phyloP scores from a whole-genome alignment of 2,329 filamentous ascomycete species.

The Macrophomina phaseolina region DNA sequence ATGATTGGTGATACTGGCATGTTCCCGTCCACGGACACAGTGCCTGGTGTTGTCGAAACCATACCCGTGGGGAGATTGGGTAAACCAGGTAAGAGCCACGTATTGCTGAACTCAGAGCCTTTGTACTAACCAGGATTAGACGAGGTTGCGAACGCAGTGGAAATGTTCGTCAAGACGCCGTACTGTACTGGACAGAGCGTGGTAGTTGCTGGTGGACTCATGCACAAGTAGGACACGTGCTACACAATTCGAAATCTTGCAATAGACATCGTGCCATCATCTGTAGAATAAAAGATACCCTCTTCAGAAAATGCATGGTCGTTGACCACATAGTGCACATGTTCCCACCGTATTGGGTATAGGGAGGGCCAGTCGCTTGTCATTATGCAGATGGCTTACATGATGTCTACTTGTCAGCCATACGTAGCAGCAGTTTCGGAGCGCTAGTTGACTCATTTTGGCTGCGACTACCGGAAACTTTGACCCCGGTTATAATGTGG shows the following conservation, averaged over 20 bases:
- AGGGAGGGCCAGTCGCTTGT: neutral
- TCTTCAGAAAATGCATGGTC: neutral
- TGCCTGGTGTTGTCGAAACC: constrained; percentile 33
- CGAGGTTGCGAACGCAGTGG: constrained; percentile 35
- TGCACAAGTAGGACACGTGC: constrained; percentile 32
- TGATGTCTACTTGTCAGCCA: neutral
- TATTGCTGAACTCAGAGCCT: neutral
- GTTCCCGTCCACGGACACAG: constrained; percentile 32
- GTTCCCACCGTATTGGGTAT: no score
- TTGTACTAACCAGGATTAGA: neutral
- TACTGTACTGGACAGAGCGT: constrained; percentile 38
- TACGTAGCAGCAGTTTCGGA: neutral
- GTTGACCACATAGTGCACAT: no score
- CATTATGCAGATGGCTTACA: neutral
- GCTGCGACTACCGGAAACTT: no score
- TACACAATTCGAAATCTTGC: neutral
- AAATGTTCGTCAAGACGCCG: constrained; percentile 36
- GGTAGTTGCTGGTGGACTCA: constrained; percentile 36
- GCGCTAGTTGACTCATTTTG: neutral
- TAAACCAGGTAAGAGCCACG: constrained; percentile 28
- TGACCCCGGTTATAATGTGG: no score
- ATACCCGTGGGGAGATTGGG: constrained; percentile 36
- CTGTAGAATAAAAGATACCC: constrained; percentile 6
- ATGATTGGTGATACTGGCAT: constrained; percentile 64
- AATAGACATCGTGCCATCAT: neutral